Base-by-base conservation (phyloP, 768 basidiomycete species). In the Favolaschia claudopus region DNA sequence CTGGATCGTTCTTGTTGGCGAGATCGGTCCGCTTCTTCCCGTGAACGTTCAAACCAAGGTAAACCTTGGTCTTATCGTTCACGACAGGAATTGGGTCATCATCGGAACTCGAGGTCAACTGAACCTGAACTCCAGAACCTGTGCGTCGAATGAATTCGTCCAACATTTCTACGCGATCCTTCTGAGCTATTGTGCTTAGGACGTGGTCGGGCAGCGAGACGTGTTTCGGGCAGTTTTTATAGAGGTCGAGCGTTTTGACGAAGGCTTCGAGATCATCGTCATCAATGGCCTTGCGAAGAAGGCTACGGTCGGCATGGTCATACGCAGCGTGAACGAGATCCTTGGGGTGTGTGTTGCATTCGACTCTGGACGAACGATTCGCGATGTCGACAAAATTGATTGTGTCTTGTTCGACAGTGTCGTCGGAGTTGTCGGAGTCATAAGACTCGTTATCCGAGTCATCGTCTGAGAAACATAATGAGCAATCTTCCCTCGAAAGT, bases 11-110 rank as follows among this genome's bases (percentile, higher is more conserved):
- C 64, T 76, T 79, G 48, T 67, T 73, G 0, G 82, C 82, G 9
- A 87, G 74, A 62, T 87, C 85, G 15, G 76, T 74, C 4, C 84
- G 76, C 65, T 88, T 87, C 74, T 85, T 86, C n/a, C 86, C 86
- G 56, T 86, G 84, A 20, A 88, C 83, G 52, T 81, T 81, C 37
- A 89, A 74, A 1, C 87, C 86, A 17, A 87, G 81, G 63, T 88
- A 89, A 0, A 81, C 42, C 65, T 71, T 77, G 65, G 79, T 77
- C 51, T 70, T 61, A 60, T 80, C 78, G 60, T 79, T 77, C 36
- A 68, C 59, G 10, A 69, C 63, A 10, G 58, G 57, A 24, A 70
- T 66, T 13, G 64, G 54, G 19, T 73, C 70, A 7, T 70, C 67
- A 10, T 70, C 70, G 2, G 68, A 68, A 17, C 47, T 42, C n/a